These are phyloP conservation scores for Arthroderma sp. DNA, from an alignment of 2,329 filamentous ascomycete species.

Conservation along the genomic window DNA sequence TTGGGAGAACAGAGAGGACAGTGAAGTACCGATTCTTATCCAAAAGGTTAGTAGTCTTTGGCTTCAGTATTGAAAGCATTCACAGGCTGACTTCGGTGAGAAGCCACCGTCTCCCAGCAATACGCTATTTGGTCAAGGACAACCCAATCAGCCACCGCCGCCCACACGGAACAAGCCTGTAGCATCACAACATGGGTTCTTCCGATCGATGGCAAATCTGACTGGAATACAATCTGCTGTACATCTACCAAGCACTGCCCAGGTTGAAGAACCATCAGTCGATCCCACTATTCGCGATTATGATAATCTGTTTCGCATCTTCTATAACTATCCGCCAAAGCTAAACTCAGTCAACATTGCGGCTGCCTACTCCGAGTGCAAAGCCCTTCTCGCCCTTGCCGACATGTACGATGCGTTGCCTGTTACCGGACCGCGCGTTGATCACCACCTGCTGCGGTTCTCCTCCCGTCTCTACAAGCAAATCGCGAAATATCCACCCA, in stretches of 20 bases:
- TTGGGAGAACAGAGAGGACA: slow-evolving; percentile 50
- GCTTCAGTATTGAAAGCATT: not conserved
- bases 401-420: slow-evolving; percentile 86
- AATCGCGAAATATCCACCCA: slow-evolving; percentile 89
- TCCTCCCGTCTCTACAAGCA: slow-evolving; percentile 87
- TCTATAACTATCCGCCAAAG: slow-evolving; percentile 80
- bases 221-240: slow-evolving; percentile 41
- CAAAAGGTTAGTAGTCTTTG: slow-evolving; percentile 50
- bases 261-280: slow-evolving; percentile 45
- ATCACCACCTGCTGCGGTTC: slow-evolving; percentile 88
- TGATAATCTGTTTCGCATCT: slow-evolving; percentile 87
- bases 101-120: slow-evolving; percentile 20
- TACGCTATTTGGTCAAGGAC: slow-evolving; percentile 43
- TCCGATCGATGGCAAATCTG: slow-evolving; percentile 77
- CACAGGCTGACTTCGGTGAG: slow-evolving; percentile 1
- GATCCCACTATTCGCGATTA: slow-evolving; percentile 79
- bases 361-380: slow-evolving; percentile 86
- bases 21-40: slow-evolving; percentile 76
- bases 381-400: slow-evolving; percentile 73
- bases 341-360: slow-evolving; percentile 82
- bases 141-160: slow-evolving; percentile 29
- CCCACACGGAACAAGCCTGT: slow-evolving; percentile 50
- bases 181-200: slow-evolving; percentile 55
- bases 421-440: slow-evolving; percentile 77
- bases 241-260: slow-evolving; percentile 34